Evolutionary conservation across 2,329 filamentous ascomycete genomes (phyloP).

Genomic region (Colletotrichum godetiae): DNA sequence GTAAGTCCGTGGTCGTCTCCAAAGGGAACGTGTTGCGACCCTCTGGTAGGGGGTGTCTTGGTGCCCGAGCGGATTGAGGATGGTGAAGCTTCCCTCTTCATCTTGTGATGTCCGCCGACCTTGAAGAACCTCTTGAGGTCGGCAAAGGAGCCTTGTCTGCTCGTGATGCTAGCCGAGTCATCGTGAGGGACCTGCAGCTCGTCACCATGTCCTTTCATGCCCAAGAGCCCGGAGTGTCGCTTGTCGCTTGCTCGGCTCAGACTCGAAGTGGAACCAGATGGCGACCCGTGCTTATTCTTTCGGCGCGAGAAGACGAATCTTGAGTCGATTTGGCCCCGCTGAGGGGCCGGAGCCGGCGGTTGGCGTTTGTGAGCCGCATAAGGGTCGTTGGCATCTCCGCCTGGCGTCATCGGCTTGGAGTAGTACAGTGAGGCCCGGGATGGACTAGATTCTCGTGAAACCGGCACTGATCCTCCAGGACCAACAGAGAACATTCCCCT

Average conservation of each 20-base stretch:
- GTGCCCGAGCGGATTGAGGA: slow-evolving; percentile 63
- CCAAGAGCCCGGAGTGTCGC: slow-evolving; percentile 59
- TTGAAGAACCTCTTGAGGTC: slow-evolving; percentile 98
- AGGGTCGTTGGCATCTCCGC: slow-evolving; percentile 84
- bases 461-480: slow-evolving; percentile 63
- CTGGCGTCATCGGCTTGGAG: slow-evolving; percentile 81
- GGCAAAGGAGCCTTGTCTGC: slow-evolving; percentile 84
- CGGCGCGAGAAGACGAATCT: slow-evolving; percentile 86
- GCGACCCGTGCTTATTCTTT: slow-evolving; percentile 71
- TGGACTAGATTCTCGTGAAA: slow-evolving; percentile 72
- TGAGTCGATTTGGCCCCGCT: slow-evolving; percentile 75
- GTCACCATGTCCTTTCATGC: slow-evolving; percentile 54
- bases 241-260: slow-evolving; percentile 63
- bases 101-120: slow-evolving; percentile 76
- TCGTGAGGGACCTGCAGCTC: slow-evolving; percentile 56
- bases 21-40: slow-evolving; percentile 78
- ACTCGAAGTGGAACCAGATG: slow-evolving; percentile 62
- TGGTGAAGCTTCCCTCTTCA: slow-evolving; percentile 75
- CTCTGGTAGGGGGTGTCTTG: slow-evolving; percentile 59
- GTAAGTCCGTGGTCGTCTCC: slow-evolving; percentile 91
- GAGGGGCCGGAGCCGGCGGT: slow-evolving; percentile 73
- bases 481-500: slow-evolving; percentile 65
- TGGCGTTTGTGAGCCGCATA: slow-evolving; percentile 86
- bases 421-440: slow-evolving; percentile 73
- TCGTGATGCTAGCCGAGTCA: slow-evolving; percentile 59